phyloP scores from a whole-genome alignment of 495 filamentous ascomycete genomes.

The Neurospora sp. region DNA sequence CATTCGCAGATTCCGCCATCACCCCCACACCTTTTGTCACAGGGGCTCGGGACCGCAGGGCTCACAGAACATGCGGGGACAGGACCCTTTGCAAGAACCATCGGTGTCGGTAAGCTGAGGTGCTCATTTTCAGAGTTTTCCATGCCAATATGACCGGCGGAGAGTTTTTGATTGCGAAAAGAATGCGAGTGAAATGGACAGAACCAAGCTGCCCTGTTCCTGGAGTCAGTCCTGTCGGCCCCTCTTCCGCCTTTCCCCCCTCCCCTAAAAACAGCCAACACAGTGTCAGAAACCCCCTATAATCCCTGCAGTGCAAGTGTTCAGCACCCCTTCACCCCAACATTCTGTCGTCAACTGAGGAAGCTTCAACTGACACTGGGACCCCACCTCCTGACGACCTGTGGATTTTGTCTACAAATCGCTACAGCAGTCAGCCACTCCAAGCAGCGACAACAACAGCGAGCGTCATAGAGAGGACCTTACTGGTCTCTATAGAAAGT shows the following conservation, averaged over 20 bases:
- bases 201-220: background rate
- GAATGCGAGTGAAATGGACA: background rate
- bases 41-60: background rate
- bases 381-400: background rate
- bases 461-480: background rate
- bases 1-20: slow-evolving; percentile 11
- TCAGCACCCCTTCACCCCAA: background rate
- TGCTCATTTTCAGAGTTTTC: background rate
- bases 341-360: background rate
- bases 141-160: background rate
- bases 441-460: background rate
- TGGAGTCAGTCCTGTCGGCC: background rate
- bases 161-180: background rate
- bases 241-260: background rate
- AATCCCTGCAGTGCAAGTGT: background rate
- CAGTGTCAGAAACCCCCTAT: background rate
- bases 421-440: background rate
- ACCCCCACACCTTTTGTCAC: slow-evolving; percentile 13
- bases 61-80: background rate
- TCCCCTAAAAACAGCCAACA: background rate
- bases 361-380: background rate
- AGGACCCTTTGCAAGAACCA: background rate
- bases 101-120: background rate
- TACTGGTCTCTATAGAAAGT: background rate
- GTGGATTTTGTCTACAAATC: background rate